Conservation (phyloP, 1,139 yeast genomes). For the Sugiyamaella novakii region DNA sequence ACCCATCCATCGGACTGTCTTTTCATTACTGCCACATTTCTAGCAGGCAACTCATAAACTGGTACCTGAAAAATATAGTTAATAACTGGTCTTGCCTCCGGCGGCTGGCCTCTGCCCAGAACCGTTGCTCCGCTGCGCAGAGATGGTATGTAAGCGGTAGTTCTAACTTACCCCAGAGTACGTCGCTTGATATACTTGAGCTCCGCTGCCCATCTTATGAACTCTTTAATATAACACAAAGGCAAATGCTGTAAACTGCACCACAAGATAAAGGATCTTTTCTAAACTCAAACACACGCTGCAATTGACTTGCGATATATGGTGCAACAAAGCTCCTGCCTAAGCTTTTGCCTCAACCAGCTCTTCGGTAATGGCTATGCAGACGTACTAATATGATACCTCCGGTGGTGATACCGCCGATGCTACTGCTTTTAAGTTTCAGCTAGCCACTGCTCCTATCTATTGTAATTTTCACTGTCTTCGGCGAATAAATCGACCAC, state of each 20-base stretch:
- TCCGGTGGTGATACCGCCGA: too few relatives aligned
- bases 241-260: too few relatives aligned
- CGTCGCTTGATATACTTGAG: conserved; percentile 40
- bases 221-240: neutral
- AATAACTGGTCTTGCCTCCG: conserved; percentile 5
- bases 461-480: too few relatives aligned
- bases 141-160: neutral
- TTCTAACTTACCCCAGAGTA: conserved; percentile 40
- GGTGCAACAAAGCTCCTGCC: too few relatives aligned
- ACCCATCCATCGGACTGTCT: conserved; percentile 91
- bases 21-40: conserved; percentile 90
- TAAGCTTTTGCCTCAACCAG: too few relatives aligned
- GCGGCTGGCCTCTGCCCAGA: conserved; percentile 10
- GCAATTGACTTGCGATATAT: too few relatives aligned
- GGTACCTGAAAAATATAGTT: conserved; percentile 52
- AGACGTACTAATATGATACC: too few relatives aligned
- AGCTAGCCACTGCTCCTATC: too few relatives aligned
- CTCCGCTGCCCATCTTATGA: conserved; percentile 15
- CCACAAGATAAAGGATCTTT: too few relatives aligned
- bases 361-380: too few relatives aligned
- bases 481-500: too few relatives aligned
- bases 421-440: too few relatives aligned
- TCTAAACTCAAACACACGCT: neutral
- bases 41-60: conserved; percentile 80
- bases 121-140: conserved; percentile 10